Conservation (phyloP, 2,329 filamentous ascomycete species). For the Ceratocystis papillata region DNA sequence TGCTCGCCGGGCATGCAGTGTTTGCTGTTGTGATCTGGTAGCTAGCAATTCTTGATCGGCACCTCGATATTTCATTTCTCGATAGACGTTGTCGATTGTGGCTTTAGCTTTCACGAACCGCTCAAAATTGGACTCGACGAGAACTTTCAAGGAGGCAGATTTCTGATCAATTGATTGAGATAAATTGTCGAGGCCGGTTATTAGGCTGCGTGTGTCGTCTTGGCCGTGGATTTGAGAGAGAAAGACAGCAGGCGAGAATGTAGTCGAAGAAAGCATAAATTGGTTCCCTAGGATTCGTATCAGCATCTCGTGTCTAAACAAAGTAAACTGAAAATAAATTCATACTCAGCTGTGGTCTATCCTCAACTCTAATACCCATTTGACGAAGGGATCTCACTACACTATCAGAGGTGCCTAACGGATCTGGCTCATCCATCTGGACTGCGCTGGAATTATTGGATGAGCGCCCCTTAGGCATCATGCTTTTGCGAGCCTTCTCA, state of each 20-base stretch:
- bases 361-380: conserved; percentile 68
- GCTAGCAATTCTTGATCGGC: conserved; percentile 41
- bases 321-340: conserved; percentile 27
- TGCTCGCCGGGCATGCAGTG: conserved; percentile 27
- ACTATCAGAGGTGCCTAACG: conserved; percentile 76
- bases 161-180: conserved; percentile 94
- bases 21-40: conserved; percentile 56
- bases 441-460: conserved; percentile 53
- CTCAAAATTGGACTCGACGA: conserved; percentile 97
- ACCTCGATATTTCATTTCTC: conserved; percentile 78
- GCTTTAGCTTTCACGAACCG: conserved; percentile 95
- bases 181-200: conserved; percentile 73
- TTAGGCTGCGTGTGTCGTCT: conserved; percentile 69
- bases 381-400: conserved; percentile 71
- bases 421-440: conserved; percentile 85
- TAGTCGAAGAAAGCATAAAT: conserved; percentile 89
- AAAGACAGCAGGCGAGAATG: conserved; percentile 85
- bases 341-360: conserved; percentile 66
- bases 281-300: conserved; percentile 54
- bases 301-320: conserved; percentile 13
- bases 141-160: conserved; percentile 86
- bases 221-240: conserved; percentile 82
- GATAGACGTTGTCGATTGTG: conserved; percentile 97
- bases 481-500: conserved; percentile 58
- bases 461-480: conserved; percentile 38